Conservation (phyloP, 257 asterid species). For the Avicennia marina region DNA sequence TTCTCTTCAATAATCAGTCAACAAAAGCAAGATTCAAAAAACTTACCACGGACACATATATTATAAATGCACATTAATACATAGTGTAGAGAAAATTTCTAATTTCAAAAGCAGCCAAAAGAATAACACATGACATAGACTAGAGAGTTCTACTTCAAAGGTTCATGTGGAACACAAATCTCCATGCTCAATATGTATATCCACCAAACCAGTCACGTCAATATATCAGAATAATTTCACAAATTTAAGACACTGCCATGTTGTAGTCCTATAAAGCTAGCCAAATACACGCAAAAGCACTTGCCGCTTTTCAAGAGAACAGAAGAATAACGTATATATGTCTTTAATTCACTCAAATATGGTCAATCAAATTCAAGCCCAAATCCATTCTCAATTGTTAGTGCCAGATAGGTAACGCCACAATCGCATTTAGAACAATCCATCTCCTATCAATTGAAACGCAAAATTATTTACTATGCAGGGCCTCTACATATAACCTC, state of each 20-base stretch:
- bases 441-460: neutral
- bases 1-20: slow-evolving; percentile 57
- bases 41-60: slow-evolving; percentile 3
- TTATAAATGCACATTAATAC: no score
- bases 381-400: neutral
- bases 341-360: no score
- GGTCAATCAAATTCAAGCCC: no score
- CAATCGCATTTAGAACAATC: neutral
- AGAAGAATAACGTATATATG: no score
- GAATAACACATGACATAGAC: neutral
- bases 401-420: neutral
- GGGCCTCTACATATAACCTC: neutral
- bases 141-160: neutral
- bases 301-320: no score
- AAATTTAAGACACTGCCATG: no score
- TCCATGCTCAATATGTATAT: neutral
- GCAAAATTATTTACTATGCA: no score
- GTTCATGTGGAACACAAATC: neutral
- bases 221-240: neutral
- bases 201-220: neutral
- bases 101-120: neutral
- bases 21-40: slow-evolving; percentile 24
- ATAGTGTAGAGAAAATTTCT: no score
- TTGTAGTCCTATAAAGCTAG: no score
- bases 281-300: no score